A percentile compares a stretch with the other conserved stretches of the same genome.
These are phyloP conservation scores for Venturia nashicola DNA, from an alignment of 2,329 filamentous ascomycete species.

Conservation along the genomic window DNA sequence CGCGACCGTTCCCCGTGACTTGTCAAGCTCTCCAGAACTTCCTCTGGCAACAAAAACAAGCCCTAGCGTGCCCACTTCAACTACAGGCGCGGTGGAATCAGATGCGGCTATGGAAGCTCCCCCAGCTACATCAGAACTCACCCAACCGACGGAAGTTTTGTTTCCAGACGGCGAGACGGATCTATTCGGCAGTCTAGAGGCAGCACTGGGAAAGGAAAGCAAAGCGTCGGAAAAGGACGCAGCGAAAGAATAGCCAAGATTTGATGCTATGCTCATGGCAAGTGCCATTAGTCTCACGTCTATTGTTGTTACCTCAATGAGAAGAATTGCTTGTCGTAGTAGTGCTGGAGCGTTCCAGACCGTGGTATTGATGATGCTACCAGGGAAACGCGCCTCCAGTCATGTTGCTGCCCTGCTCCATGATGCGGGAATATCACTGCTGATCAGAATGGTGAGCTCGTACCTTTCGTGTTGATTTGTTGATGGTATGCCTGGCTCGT, in stretches of 20 bases:
- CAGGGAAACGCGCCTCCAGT: too few relatives aligned
- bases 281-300: not conserved
- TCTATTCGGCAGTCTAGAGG: conserved; percentile 35
- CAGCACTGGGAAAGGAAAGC: conserved; percentile 23
- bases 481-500: too few relatives aligned
- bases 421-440: not conserved
- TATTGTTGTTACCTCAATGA: not conserved
- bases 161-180: conserved; percentile 29
- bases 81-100: not conserved
- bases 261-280: not conserved
- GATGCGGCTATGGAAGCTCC: not conserved
- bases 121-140: not conserved
- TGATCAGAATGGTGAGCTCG: not conserved
- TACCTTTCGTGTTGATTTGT: not conserved
- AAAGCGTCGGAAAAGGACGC: not conserved
- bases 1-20: conserved; percentile 15
- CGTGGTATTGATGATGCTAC: not conserved
- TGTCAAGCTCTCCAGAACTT: conserved; percentile 30
- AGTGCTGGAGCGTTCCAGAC: not conserved
- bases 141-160: conserved; percentile 11
- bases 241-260: not conserved
- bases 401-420: not conserved
- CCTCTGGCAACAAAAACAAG: conserved; percentile 22
- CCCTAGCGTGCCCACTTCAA: not conserved
- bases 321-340: not conserved